phyloP scores from a whole-genome alignment of 2,329 filamentous ascomycete species.

The Fusarium hostae region DNA sequence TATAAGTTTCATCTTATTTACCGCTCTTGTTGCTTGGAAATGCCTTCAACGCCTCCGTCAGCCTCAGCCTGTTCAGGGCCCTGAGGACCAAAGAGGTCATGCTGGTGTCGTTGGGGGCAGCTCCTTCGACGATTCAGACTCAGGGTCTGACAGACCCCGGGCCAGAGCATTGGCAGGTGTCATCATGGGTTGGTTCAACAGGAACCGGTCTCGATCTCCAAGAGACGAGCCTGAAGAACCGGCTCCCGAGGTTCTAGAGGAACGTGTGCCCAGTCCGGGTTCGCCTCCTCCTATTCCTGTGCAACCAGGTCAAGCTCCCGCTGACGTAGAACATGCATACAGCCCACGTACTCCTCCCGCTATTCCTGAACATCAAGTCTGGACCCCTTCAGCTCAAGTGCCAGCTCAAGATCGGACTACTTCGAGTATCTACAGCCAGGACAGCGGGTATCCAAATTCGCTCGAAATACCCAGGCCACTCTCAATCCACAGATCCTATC shows the following conservation, averaged over 20 bases:
- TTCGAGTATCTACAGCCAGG: slow-evolving; percentile 19
- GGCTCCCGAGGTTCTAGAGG: not conserved
- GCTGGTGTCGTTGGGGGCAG: not conserved
- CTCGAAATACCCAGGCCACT: not conserved
- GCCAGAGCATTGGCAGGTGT: not conserved
- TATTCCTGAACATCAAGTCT: not conserved
- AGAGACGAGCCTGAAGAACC: not conserved
- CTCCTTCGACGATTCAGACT: not conserved
- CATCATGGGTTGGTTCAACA: not conserved
- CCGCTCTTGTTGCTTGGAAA: not conserved
- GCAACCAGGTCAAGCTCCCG: not conserved
- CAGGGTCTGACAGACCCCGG: not conserved
- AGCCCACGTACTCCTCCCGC: not conserved
- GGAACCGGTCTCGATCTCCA: not conserved
- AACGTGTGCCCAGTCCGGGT: not conserved
- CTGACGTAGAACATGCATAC: not conserved
- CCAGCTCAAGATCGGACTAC: not conserved
- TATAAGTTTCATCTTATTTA: not conserved
- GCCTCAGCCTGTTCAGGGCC: not conserved
- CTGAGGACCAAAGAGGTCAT: not conserved
- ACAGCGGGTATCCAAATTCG: not conserved
- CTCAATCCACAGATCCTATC: not conserved
- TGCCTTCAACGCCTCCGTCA: not conserved
- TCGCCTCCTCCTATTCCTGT: not conserved
- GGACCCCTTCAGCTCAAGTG: not conserved